Evolutionary conservation across 1,284 basidiomycete genomes (phyloP), one percentile per base, ranked within the genome.

Genomic region (Naganishia cerealis): DNA sequence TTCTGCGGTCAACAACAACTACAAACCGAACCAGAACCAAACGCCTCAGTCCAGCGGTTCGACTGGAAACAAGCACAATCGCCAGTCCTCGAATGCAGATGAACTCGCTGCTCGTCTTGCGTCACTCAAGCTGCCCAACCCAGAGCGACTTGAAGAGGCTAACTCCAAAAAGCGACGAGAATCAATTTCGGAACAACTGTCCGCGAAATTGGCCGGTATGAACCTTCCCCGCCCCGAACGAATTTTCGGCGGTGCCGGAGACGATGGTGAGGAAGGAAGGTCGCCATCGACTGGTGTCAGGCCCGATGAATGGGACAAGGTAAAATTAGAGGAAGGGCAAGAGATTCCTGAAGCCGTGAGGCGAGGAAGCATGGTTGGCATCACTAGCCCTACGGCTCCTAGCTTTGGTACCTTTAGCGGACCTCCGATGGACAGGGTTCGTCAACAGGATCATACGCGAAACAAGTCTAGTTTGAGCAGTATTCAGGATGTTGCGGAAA

Each of bases 221-320:
- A 75, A 77, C 29, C 70, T 81, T 8, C 79, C 79, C 38, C 78
- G 80, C 69, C 81, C 81, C 1, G 81, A 82, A 70, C 72, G 77
- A 59, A 80, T 81, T 66, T 80, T 77, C 61, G 80, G 79, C 29
- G 66, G 68, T 7, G 77, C 75, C 10, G 73, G 61, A 8, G 65
- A 78, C 33, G 77, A 76, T 46, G 74, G 72, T 12, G 74, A 69
- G 55, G 63, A 66, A 42, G 72, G 70, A 40, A 72, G 73, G 69
- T 71, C 72, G 43, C 61, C 61, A 16, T 42, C 62, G 15, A 43
- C 33, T 9, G 78, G 79, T 21, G 79, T 80, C 26, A 71, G 56
- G 24, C 75, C 76, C 9, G 78, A 77, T 46, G 79, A 80, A 53
- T 80, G 79, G 79, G 78, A 76, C 21, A 80, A 79, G 67, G 68